Evolutionary conservation across 371 early-diverging fungal genomes (phyloP).

Genomic region (Saksenaea vasiformis): DNA sequence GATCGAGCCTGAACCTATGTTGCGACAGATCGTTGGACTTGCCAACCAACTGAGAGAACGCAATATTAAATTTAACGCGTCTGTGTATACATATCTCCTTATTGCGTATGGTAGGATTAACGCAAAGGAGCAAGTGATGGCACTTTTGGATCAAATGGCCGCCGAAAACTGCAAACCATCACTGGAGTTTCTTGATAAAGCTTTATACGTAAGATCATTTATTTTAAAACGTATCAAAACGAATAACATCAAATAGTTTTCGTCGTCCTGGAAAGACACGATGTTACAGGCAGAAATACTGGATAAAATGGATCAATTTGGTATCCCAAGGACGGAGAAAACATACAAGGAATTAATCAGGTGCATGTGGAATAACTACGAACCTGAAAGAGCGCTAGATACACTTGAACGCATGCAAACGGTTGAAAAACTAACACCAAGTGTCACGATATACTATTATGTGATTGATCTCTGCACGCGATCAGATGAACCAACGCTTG

Average conservation of each 20-base stretch:
- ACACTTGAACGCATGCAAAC: constrained; percentile 37
- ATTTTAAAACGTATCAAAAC: neutral
- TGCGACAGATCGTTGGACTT: constrained; percentile 10
- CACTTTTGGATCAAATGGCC: constrained; percentile 28
- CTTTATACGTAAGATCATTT: constrained; percentile 29
- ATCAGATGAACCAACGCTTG: constrained; percentile 22
- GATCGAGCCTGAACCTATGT: neutral
- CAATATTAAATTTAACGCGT: constrained; percentile 11
- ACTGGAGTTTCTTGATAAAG: constrained; percentile 20
- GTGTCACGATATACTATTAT: constrained; percentile 12
- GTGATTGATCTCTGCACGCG: constrained; percentile 25
- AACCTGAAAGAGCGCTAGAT: constrained; percentile 42
- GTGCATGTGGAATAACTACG: constrained; percentile 39
- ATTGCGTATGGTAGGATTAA: constrained; percentile 30
- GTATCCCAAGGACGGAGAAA: constrained; percentile 12
- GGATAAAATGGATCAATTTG: constrained; percentile 25
- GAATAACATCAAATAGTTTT: constrained; percentile 15
- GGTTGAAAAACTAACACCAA: constrained; percentile 6
- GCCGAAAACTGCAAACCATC: constrained; percentile 14
- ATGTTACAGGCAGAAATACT: constrained; percentile 25
- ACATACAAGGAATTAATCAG: constrained; percentile 25
- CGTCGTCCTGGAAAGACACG: constrained; percentile 22
- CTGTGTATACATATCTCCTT: constrained; percentile 28
- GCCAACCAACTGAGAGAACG: constrained; percentile 15
- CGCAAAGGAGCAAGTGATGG: neutral